phyloP scores from a whole-genome alignment of 345 rosid species.

The Rhizophora apiculata region DNA sequence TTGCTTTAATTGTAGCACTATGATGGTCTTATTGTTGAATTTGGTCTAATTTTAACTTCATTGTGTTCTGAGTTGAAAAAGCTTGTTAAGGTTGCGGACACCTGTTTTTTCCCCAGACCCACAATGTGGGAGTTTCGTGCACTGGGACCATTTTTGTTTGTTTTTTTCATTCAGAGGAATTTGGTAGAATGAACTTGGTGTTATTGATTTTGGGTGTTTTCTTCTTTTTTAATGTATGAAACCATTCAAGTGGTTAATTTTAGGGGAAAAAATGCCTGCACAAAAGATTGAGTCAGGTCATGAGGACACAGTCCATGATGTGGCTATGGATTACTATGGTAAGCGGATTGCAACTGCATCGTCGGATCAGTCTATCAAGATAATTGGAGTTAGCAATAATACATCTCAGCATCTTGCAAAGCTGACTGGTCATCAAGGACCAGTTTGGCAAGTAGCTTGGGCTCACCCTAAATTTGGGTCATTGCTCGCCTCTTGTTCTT shows the following conservation, averaged over 20 bases:
- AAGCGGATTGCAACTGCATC: constrained; percentile 35
- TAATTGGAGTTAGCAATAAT: constrained; percentile 35
- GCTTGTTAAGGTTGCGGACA: too few relatives aligned
- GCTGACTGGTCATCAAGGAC: constrained; percentile 23
- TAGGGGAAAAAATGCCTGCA: constrained; percentile 20
- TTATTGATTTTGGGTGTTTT: too few relatives aligned
- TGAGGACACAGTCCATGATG: constrained; percentile 37
- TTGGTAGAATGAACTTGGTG: too few relatives aligned
- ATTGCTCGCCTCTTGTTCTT: constrained; percentile 26
- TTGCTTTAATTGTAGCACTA: too few relatives aligned
- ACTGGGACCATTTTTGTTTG: too few relatives aligned
- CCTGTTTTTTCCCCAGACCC: too few relatives aligned
- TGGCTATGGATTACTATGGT: constrained; percentile 41
- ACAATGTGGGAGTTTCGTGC: too few relatives aligned
- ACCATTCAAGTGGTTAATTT: background rate
- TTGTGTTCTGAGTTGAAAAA: too few relatives aligned
- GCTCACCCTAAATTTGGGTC: constrained; percentile 26
- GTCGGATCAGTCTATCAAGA: constrained; percentile 29
- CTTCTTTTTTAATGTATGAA: too few relatives aligned
- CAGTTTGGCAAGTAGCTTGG: constrained; percentile 28
- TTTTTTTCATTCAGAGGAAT: too few relatives aligned
- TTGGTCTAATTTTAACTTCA: too few relatives aligned
- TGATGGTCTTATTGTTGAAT: too few relatives aligned
- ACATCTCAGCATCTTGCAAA: constrained; percentile 26
- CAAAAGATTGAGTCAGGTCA: constrained; percentile 39